These are phyloP conservation scores for Tulasnella sp. DNA, from an alignment of 768 basidiomycete genomes.

Conservation along the genomic window DNA sequence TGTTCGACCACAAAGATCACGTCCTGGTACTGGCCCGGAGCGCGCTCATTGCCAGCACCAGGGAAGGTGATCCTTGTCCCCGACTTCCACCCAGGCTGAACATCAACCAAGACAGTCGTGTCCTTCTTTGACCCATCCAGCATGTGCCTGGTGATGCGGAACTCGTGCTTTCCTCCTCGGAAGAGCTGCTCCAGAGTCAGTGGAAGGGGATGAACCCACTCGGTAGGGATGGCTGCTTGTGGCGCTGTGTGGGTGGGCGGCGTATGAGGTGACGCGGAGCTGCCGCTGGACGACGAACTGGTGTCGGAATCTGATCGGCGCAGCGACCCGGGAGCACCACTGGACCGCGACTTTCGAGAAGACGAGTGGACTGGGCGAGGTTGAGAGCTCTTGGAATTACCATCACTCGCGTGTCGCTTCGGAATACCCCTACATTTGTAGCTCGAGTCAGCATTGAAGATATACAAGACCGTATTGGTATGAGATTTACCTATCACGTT, in stretches of 20 bases:
- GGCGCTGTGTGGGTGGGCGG: too few species aligned
- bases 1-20: conserved; percentile 57
- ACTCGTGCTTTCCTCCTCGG: conserved; percentile 42
- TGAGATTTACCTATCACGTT: conserved; percentile 6
- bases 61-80: conserved; percentile 52
- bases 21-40: conserved; percentile 47
- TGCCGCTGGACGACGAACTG: too few species aligned
- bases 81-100: conserved; percentile 49
- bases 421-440: too few species aligned
- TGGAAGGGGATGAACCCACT: conserved; percentile 57
- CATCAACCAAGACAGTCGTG: conserved; percentile 44
- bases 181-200: conserved; percentile 54
- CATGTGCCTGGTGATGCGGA: conserved; percentile 48
- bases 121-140: conserved; percentile 33
- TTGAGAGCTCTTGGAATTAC: too few species aligned
- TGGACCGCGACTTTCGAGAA: too few species aligned
- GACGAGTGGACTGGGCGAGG: too few species aligned
- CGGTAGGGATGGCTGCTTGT: conserved; percentile 22
- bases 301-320: too few species aligned
- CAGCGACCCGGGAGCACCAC: too few species aligned
- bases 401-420: too few species aligned
- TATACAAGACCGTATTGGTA: too few species aligned
- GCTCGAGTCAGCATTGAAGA: too few species aligned
- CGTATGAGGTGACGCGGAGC: too few species aligned
- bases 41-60: conserved; percentile 50